Evolutionary conservation across 306 rosid genomes (phyloP), one percentile per base, ranked within the genome.

Genomic region (Styphnolobium japonicum): DNA sequence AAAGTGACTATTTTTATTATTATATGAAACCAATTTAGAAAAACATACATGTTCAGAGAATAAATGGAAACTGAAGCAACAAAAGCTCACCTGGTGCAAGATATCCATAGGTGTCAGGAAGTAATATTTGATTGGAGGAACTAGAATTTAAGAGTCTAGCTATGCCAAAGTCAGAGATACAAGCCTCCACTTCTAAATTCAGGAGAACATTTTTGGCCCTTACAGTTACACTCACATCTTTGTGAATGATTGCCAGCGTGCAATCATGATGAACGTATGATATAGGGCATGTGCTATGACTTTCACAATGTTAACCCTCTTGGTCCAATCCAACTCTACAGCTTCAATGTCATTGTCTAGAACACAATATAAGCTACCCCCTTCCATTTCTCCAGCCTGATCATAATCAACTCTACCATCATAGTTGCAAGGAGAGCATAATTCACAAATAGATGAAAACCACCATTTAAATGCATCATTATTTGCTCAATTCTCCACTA

Each of bases 401-500:
- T 23, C 46, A 62, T 23, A 40, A 39, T 60, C 66, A 39, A 80
- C 34, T 39, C 77, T 73, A 15, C 45, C 31, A 71, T 52, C 60
- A 67, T 23, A 58, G 16, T 77, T 40, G 76, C 71, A 42, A 23
- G 40, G 39, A 62, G 7, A 79, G 78, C 71, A 85, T 18, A 68
- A 58, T 78, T 76, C 52, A 78, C 68, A 56, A 76, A 42, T 2
- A 48, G 60, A 82, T 69, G 40, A 60, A 68, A 48, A 18, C 5
- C 48, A 77, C 18, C 34, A 53, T 34, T 55, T 46, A 68, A 67
- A 62, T 29, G 42, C 51, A 70, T 23, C 22, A 55, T 51, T 55
- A 39, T 25, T 60, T 63, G 55, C 81, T 88, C 82, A 94, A 55
- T 88, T 92, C 92, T 94, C 98, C 46, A 92, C 95, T 79, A 94